Conservation (phyloP, 148 eudicot genomes). For the Rhododendron vialii region DNA sequence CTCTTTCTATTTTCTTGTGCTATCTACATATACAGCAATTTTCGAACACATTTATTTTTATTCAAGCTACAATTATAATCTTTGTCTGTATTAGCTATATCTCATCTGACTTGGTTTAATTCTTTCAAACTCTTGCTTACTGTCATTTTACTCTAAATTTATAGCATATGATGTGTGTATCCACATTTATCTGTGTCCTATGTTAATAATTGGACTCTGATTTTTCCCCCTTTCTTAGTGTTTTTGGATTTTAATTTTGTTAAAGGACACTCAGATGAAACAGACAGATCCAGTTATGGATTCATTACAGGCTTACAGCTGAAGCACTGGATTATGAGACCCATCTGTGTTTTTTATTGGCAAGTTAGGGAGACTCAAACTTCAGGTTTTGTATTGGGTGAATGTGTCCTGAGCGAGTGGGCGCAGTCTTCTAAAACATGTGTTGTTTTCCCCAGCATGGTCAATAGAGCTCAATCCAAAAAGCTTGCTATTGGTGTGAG, state of each 20-base stretch:
- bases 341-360: neutral
- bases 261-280: neutral
- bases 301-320: neutral
- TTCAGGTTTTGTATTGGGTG: neutral
- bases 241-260: neutral
- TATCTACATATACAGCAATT: neutral
- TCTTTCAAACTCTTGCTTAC: too few species aligned
- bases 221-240: neutral
- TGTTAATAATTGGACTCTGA: too few species aligned
- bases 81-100: too few species aligned
- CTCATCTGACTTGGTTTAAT: too few species aligned
- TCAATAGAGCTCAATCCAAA: neutral
- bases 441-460: neutral
- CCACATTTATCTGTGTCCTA: too few species aligned
- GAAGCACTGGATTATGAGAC: neutral
- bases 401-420: neutral
- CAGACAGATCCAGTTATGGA: neutral
- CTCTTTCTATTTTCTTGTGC: neutral
- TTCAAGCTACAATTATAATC: too few species aligned
- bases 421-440: neutral
- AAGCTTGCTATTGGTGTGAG: neutral
- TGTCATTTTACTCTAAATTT: too few species aligned
- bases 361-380: neutral
- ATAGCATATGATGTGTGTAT: too few species aligned
- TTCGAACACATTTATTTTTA: neutral